Evolutionary conservation across 2,329 filamentous ascomycete genomes (phyloP).

Genomic region (Ascochyta fabae): DNA sequence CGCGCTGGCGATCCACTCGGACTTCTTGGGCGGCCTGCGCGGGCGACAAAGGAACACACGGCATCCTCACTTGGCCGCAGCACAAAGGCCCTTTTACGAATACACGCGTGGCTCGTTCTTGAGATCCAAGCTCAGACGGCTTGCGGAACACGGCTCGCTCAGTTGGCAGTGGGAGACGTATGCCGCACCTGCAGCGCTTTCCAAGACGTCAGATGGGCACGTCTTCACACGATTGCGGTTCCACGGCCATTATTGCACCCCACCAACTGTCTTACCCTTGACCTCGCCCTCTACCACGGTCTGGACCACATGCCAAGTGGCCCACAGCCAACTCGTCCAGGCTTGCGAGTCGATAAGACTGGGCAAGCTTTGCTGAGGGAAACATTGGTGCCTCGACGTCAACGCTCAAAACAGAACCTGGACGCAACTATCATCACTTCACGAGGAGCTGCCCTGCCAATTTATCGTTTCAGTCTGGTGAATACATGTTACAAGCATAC

Average conservation of each 20-base stretch:
- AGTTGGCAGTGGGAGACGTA: neutral
- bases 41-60: slow-evolving; percentile 17
- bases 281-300: neutral
- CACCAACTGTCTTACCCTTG: slow-evolving; percentile 8
- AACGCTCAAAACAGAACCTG: neutral
- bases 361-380: neutral
- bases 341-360: neutral
- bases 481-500: slow-evolving; percentile 6
- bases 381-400: neutral
- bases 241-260: neutral
- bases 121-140: neutral
- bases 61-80: slow-evolving; percentile 15
- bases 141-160: neutral
- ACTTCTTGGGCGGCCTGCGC: slow-evolving; percentile 7
- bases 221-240: slow-evolving; percentile 12
- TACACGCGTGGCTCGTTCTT: neutral
- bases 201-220: neutral
- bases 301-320: slow-evolving; percentile 15
- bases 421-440: neutral
- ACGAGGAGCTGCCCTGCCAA: neutral
- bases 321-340: slow-evolving; percentile 5
- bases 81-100: neutral
- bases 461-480: neutral
- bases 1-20: slow-evolving; percentile 9
- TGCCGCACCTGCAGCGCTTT: neutral